These are phyloP conservation scores for Juncus effusus DNA, from an alignment of 176 grass and related monocot species.

Conservation along the genomic window DNA sequence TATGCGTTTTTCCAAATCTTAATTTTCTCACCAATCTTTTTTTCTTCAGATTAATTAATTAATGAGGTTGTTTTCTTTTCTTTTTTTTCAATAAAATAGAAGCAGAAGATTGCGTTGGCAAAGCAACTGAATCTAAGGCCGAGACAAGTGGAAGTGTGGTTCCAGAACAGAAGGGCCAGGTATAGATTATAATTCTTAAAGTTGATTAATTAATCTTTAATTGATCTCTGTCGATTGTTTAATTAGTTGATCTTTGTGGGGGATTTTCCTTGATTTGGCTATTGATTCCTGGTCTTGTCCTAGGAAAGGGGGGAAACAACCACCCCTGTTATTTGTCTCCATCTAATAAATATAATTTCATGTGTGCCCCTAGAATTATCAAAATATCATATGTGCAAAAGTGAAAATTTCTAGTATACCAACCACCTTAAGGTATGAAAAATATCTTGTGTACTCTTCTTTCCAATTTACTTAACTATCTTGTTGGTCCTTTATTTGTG, in stretches of 20 bases:
- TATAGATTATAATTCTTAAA: constrained; percentile 11
- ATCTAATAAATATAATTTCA: constrained; percentile 11
- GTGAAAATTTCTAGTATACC: too few species aligned
- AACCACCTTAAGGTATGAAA: too few species aligned
- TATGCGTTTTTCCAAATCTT: constrained; percentile 19
- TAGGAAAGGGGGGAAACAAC: constrained; percentile 24
- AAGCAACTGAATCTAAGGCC: constrained; percentile 75
- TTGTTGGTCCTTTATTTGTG: too few species aligned
- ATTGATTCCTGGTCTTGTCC: constrained; percentile 23
- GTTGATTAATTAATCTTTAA: background rate
- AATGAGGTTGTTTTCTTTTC: constrained; percentile 1
- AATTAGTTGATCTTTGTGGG: constrained; percentile 8
- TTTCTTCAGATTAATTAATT: background rate
- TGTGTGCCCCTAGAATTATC: too few species aligned
- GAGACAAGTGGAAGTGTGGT: constrained; percentile 95
- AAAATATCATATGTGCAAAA: too few species aligned
- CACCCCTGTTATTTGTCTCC: constrained; percentile 24
- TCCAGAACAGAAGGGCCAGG: constrained; percentile 91
- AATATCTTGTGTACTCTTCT: too few species aligned
- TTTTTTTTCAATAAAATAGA: constrained; percentile 33
- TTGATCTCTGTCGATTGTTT: constrained; percentile 7
- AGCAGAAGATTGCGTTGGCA: constrained; percentile 79
- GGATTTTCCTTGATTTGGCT: constrained; percentile 4
- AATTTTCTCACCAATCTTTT: constrained; percentile 4
- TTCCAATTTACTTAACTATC: too few species aligned